Percentiles rank a stretch among this genome's conserved stretches.
Conservation (phyloP, 345 rosid genomes). For the Populus euphratica region DNA sequence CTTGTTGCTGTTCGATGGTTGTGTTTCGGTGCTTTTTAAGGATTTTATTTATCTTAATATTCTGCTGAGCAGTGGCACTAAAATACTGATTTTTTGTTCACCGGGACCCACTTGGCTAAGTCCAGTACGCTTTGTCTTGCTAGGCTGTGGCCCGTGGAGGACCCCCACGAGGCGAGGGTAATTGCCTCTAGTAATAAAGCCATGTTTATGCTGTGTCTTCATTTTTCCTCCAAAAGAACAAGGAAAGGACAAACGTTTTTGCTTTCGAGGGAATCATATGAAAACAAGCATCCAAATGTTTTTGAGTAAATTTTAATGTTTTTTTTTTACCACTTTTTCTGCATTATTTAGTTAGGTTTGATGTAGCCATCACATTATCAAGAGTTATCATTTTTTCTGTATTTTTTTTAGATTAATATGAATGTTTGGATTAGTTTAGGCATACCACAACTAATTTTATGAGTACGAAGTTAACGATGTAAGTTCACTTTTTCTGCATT, state of each 20-base stretch:
- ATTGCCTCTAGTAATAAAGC: not conserved
- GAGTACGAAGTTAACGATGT: too few species aligned
- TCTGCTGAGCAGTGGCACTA: not conserved
- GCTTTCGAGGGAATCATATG: too few species aligned
- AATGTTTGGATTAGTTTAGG: too few species aligned
- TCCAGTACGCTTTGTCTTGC: not conserved
- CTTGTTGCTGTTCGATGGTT: not conserved
- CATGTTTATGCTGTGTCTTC: not conserved
- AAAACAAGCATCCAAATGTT: not conserved
- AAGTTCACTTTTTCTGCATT: not conserved
- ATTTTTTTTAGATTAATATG: too few species aligned
- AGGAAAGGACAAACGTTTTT: not conserved
- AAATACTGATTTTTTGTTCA: not conserved
- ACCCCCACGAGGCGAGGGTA: too few species aligned
- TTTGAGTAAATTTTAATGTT: not conserved
- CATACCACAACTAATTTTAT: too few species aligned
- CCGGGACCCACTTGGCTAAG: not conserved
- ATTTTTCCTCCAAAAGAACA: not conserved
- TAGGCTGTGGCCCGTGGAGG: too few species aligned
- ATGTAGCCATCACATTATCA: not conserved
- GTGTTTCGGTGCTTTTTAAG: not conserved
- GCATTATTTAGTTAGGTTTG: not conserved
- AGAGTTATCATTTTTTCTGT: too few species aligned
- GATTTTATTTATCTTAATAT: not conserved
- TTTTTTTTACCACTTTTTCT: not conserved